Percentiles rank a stretch among this genome's conserved stretches.
Evolutionary conservation across 352 stramenopile species (phyloP).

Genomic region (Phytopythium helicoides): DNA sequence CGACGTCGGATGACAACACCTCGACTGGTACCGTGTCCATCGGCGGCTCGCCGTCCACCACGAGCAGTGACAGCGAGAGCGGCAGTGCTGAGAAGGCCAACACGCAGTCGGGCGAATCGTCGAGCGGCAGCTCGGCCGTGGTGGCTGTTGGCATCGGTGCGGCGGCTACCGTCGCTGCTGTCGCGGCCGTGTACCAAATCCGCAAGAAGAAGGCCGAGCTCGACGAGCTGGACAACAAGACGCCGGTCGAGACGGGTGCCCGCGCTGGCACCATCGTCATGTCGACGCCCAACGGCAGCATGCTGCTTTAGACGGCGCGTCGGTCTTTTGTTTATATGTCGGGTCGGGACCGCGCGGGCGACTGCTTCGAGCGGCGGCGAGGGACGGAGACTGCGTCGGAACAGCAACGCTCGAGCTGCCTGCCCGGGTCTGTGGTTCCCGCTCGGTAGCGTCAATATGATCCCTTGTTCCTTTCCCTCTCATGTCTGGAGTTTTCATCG

Average conservation of each 20-base stretch:
- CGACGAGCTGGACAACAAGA: slow-evolving; percentile 60
- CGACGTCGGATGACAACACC: slow-evolving; percentile 9
- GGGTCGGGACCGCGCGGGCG: too few species aligned
- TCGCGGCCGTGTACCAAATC: slow-evolving; percentile 43
- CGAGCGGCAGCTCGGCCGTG: slow-evolving; percentile 5
- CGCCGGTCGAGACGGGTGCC: slow-evolving; percentile 22
- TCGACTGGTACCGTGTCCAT: slow-evolving; percentile 6
- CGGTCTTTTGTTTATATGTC: background rate
- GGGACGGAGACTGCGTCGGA: slow-evolving; percentile 6
- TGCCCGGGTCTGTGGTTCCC: too few species aligned
- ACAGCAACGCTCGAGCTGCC: too few species aligned
- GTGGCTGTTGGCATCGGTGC: slow-evolving; percentile 18
- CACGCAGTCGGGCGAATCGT: slow-evolving; percentile 15
- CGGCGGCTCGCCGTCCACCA: slow-evolving; percentile 6
- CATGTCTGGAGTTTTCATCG: too few species aligned
- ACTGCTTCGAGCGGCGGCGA: slow-evolving; percentile 4
- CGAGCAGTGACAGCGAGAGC: slow-evolving; percentile 10
- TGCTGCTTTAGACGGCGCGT: slow-evolving; percentile 27
- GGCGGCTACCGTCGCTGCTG: slow-evolving; percentile 26
- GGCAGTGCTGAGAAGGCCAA: slow-evolving; percentile 22
- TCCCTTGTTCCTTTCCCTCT: background rate
- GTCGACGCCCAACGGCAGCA: slow-evolving; percentile 41
- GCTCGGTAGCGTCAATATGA: too few species aligned
- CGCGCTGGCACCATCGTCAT: slow-evolving; percentile 34
- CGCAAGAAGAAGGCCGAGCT: slow-evolving; percentile 58